A percentile compares a stretch with the other conserved stretches of the same genome.
phyloP scores from a whole-genome alignment of 2,329 filamentous ascomycete genomes.

The Paraconiothyrium sp. region DNA sequence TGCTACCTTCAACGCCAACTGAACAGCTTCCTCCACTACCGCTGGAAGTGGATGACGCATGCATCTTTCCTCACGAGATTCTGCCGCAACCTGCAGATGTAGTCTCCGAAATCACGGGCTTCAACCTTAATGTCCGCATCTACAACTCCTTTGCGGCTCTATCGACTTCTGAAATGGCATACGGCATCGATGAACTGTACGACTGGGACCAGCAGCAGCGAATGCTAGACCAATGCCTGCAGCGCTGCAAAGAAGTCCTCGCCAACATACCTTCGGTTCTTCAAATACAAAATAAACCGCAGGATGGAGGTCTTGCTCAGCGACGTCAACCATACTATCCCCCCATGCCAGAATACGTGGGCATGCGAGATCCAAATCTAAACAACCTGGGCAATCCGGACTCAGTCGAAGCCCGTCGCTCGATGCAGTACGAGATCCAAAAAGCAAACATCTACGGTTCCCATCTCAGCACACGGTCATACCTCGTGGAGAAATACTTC shows the following conservation, averaged over 20 bases:
- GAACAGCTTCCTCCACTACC: conserved; percentile 83
- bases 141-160: conserved; percentile 83
- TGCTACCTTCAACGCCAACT: conserved; percentile 78
- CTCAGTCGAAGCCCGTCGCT: conserved; percentile 51
- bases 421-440: conserved; percentile 84
- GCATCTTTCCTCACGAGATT: conserved; percentile 76
- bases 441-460: conserved; percentile 90
- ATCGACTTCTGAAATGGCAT: conserved; percentile 81
- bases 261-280: conserved; percentile 75
- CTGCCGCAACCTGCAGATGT: conserved; percentile 73
- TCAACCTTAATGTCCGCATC: conserved; percentile 80
- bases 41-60: conserved; percentile 84
- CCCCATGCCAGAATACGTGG: conserved; percentile 47
- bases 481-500: conserved; percentile 87
- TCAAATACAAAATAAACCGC: conserved; percentile 60
- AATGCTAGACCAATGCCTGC: conserved; percentile 75
- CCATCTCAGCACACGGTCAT: conserved; percentile 81
- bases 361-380: conserved; percentile 38
- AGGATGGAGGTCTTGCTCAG: conserved; percentile 37
- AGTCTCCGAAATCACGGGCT: conserved; percentile 78
- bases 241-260: conserved; percentile 74
- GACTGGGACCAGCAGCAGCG: conserved; percentile 80
- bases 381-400: conserved; percentile 37
- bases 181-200: conserved; percentile 79
- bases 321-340: conserved; percentile 47